Evolutionary conservation across 2,329 filamentous ascomycete species (phyloP).

Genomic region (Curvularia hawaiiensis): DNA sequence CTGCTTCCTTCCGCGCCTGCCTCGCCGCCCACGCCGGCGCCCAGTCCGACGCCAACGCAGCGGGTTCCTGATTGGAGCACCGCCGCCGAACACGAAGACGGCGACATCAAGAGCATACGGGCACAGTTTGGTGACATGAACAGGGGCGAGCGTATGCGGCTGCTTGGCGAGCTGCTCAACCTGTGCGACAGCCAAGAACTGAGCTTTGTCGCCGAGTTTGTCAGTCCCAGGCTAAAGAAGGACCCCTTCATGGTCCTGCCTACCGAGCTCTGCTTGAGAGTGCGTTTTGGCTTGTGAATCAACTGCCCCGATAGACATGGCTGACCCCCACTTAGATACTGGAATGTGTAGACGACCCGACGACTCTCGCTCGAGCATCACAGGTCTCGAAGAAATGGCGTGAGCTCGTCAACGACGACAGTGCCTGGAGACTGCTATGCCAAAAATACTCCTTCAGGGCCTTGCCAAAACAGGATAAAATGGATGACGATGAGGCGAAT

Average conservation of each 20-base stretch:
- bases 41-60: slow-evolving; percentile 68
- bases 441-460: slow-evolving; percentile 89
- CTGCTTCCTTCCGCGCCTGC: slow-evolving; percentile 68
- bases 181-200: slow-evolving; percentile 94
- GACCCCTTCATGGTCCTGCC: slow-evolving; percentile 93
- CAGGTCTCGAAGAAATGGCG: slow-evolving; percentile 97
- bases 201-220: slow-evolving; percentile 95
- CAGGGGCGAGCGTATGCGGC: slow-evolving; percentile 75
- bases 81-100: slow-evolving; percentile 79
- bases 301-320: neutral
- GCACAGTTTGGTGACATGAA: slow-evolving; percentile 80
- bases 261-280: slow-evolving; percentile 88
- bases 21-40: slow-evolving; percentile 70
- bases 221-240: slow-evolving; percentile 91
- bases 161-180: slow-evolving; percentile 87
- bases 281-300: slow-evolving; percentile 53
- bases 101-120: slow-evolving; percentile 78
- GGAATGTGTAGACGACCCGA: slow-evolving; percentile 96
- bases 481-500: slow-evolving; percentile 30
- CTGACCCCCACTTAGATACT: slow-evolving; percentile 68
- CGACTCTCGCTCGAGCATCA: slow-evolving; percentile 88
- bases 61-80: slow-evolving; percentile 75
- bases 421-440: slow-evolving; percentile 97
- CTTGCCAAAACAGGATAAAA: slow-evolving; percentile 54
- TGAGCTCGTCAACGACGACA: slow-evolving; percentile 91